Evolutionary conservation across 805 yeast species (phyloP).

Genomic region (Candida arabinofermentans): DNA sequence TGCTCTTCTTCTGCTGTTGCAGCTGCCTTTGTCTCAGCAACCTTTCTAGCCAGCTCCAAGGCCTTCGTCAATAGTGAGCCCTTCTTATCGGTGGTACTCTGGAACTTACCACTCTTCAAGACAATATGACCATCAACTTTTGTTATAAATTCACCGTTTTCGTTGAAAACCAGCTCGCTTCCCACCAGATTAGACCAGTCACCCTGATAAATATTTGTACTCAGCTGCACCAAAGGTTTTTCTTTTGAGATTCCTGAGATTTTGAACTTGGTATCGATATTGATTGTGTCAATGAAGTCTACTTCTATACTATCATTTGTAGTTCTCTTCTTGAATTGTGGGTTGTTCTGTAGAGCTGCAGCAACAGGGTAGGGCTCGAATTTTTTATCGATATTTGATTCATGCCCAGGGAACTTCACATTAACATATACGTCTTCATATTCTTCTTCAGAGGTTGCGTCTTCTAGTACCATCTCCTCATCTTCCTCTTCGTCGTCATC

Average conservation of each 20-base stretch:
- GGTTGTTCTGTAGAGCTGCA: not conserved
- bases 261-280: slow-evolving; percentile 31
- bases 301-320: slow-evolving; percentile 8
- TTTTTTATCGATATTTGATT: slow-evolving; percentile 18
- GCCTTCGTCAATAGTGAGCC: slow-evolving; percentile 24
- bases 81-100: slow-evolving; percentile 17
- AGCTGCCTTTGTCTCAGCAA: slow-evolving; percentile 4
- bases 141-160: slow-evolving; percentile 31
- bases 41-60: slow-evolving; percentile 18
- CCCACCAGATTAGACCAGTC: slow-evolving; percentile 78
- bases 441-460: slow-evolving; percentile 26
- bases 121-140: slow-evolving; percentile 28
- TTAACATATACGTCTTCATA: slow-evolving; percentile 50
- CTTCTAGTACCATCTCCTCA: slow-evolving; percentile 5
- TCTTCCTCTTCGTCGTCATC: slow-evolving; percentile 8
- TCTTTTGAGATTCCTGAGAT: slow-evolving; percentile 52
- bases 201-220: slow-evolving; percentile 63
- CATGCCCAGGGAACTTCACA: slow-evolving; percentile 44
- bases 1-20: slow-evolving; percentile 1
- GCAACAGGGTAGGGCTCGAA: not conserved
- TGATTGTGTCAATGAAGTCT: slow-evolving; percentile 2
- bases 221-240: slow-evolving; percentile 54
- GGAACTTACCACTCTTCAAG: slow-evolving; percentile 29
- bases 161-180: slow-evolving; percentile 47
- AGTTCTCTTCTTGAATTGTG: slow-evolving; percentile 3